A percentile compares a stretch with the other conserved stretches of the same genome.
Evolutionary conservation across 345 rosid species (phyloP).

Genomic region (Eucalyptus sp.): DNA sequence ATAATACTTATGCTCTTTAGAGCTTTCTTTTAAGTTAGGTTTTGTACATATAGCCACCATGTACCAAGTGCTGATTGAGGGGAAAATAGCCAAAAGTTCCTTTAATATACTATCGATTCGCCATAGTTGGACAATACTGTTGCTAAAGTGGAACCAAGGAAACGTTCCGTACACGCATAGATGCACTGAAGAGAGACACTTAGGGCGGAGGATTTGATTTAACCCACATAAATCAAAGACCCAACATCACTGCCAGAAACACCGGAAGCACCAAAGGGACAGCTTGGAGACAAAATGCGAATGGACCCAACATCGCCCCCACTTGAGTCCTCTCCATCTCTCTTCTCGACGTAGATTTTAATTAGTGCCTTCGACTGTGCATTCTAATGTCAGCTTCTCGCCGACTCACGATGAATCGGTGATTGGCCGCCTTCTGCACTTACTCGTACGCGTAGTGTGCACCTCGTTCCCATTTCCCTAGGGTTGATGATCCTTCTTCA

Average conservation of each 20-base stretch:
- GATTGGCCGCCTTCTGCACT: not conserved
- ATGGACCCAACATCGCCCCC: not conserved
- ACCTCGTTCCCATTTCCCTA: not conserved
- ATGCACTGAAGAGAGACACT: not conserved
- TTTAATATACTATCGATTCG: not conserved
- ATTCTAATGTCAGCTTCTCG: not conserved
- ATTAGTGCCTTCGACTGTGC: not conserved
- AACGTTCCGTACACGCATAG: not conserved
- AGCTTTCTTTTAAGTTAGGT: not conserved
- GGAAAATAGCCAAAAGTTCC: not conserved
- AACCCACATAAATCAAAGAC: not conserved
- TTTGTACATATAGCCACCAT: not conserved
- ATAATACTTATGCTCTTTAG: not conserved
- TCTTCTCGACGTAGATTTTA: not conserved
- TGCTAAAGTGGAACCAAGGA: not conserved
- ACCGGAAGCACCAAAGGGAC: constrained; percentile 3
- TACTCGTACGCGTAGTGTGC: not conserved
- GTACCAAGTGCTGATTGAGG: not conserved
- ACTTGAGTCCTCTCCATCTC: not conserved
- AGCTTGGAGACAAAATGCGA: not conserved
- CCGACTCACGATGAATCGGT: not conserved
- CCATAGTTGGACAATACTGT: not conserved
- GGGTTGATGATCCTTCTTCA: not conserved
- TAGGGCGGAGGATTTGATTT: not conserved
- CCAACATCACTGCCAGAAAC: constrained; percentile 4